phyloP scores from a whole-genome alignment of 2,329 filamentous ascomycete genomes.

The Pseudocercospora ulei region DNA sequence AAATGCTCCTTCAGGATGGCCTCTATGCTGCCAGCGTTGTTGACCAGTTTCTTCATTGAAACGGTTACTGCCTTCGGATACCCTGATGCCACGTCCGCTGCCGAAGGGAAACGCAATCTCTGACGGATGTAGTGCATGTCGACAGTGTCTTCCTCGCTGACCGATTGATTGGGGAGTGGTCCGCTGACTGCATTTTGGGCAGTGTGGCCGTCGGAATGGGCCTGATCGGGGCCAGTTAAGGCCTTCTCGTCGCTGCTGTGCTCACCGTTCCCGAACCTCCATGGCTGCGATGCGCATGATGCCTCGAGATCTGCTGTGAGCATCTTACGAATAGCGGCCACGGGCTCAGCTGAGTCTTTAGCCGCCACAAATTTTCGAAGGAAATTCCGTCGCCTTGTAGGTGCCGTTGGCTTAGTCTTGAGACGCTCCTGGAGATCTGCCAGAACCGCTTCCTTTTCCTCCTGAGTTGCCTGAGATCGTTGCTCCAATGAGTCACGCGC shows the following conservation, averaged over 20 bases:
- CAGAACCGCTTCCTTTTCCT: slow-evolving; percentile 11
- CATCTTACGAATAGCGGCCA: slow-evolving; percentile 2
- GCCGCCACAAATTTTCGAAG: not conserved
- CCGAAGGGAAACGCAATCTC: not conserved
- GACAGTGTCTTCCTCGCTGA: not conserved
- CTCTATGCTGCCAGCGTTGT: not conserved
- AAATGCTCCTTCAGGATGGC: not conserved
- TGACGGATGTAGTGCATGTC: not conserved
- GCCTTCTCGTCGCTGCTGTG: too few relatives aligned
- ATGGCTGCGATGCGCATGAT: not conserved
- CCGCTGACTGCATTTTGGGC: not conserved
- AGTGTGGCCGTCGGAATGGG: too few relatives aligned
- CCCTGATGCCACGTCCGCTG: not conserved
- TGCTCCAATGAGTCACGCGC: slow-evolving; percentile 9
- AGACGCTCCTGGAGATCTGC: slow-evolving; percentile 4
- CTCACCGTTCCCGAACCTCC: not conserved
- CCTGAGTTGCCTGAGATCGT: not conserved
- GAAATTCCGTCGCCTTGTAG: not conserved
- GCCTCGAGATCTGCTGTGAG: not conserved
- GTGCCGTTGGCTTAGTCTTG: slow-evolving; percentile 5
- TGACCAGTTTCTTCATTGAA: too few relatives aligned
- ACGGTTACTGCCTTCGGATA: not conserved
- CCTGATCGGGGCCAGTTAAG: too few relatives aligned
- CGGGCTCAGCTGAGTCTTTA: not conserved
- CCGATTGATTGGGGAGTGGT: not conserved